These are phyloP conservation scores for Citeromyces hawaiiensis DNA, from an alignment of 1,139 yeast species.

Conservation along the genomic window DNA sequence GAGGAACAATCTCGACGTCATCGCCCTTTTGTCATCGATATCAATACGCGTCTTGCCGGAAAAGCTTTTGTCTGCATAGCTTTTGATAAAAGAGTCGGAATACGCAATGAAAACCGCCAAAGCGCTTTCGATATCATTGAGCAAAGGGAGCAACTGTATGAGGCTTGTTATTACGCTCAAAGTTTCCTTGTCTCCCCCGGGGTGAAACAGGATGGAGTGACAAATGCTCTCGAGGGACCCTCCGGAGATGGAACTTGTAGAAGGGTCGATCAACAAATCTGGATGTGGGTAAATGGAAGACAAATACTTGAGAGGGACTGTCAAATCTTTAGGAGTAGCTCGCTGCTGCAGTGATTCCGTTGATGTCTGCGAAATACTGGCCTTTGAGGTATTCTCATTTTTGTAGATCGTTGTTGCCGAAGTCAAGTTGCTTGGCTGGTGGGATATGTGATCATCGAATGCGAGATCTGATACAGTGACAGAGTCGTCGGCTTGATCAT, in stretches of 20 bases:
- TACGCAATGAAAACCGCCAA: conserved; percentile 33
- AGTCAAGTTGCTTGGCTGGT: not conserved
- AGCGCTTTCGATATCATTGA: conserved; percentile 43
- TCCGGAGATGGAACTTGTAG: conserved; percentile 25
- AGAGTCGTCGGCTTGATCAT: not conserved
- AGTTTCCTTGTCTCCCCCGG: conserved; percentile 18
- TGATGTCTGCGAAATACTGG: not conserved
- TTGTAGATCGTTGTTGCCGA: not conserved
- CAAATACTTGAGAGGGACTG: not conserved
- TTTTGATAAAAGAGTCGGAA: conserved; percentile 17
- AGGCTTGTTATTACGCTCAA: conserved; percentile 25
- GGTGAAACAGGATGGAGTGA: conserved; percentile 55
- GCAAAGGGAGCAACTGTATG: conserved; percentile 47
- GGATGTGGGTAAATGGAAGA: conserved; percentile 54
- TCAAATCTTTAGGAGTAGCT: not conserved
- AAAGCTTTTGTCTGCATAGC: not conserved
- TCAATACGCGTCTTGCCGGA: not conserved
- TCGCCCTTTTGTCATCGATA: conserved; percentile 5
- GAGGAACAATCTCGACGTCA: conserved; percentile 29
- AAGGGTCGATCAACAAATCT: conserved; percentile 39
- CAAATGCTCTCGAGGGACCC: conserved; percentile 61
- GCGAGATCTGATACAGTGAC: not conserved
- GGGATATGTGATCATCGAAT: not conserved
- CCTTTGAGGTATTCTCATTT: not conserved
- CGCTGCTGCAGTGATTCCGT: not conserved